Evolutionary conservation across 2,329 filamentous ascomycete species (phyloP), one percentile per base, ranked within the genome.

Genomic region (Claviceps quebecensis): DNA sequence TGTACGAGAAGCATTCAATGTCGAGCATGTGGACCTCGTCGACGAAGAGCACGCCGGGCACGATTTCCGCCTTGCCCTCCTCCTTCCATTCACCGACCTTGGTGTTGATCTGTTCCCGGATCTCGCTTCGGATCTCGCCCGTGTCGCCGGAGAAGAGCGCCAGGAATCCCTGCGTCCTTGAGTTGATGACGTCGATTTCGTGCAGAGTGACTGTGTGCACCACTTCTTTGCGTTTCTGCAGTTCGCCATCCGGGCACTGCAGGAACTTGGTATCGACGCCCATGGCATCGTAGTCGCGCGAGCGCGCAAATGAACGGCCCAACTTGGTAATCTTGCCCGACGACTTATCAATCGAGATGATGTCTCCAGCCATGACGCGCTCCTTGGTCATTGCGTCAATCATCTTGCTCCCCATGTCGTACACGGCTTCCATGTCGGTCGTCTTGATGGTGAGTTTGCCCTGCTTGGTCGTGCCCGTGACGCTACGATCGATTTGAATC

Each of bases 1-100:
- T 85, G 74, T 95, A 98, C 45, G 89, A 94, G 74, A 95, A 98
- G 73, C 91, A 97, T 69, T 98, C 93, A 57, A 97, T 96, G 67
- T 98, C 93, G 53, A 98, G 86, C 91, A 98, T 97, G 75, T 98
- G 93, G 5, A 98, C 91, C 72, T 98, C 93, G 63, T 98, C 93
- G 62, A 98, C 95, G 74, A 98, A 98, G 7, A 98, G 74, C 7
- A 98, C 93, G 45, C 93, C 93, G 0, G 93, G 93, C 0, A 98
- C 89, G 51, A 98, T 97, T 70, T 95, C 90, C 3, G 93, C 93
- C 69, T 98, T 98, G 71, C 93, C 93, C 70, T 98, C 93, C 69
- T 98, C 93, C 70, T 95, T 96, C 93, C 93, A 98, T 70, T 98
- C 93, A 47, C 84, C 90, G 2, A 98, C 90, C 71, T 98, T 98